phyloP scores from a whole-genome alignment of 208 protist species.

The Leishmania turanica region DNA sequence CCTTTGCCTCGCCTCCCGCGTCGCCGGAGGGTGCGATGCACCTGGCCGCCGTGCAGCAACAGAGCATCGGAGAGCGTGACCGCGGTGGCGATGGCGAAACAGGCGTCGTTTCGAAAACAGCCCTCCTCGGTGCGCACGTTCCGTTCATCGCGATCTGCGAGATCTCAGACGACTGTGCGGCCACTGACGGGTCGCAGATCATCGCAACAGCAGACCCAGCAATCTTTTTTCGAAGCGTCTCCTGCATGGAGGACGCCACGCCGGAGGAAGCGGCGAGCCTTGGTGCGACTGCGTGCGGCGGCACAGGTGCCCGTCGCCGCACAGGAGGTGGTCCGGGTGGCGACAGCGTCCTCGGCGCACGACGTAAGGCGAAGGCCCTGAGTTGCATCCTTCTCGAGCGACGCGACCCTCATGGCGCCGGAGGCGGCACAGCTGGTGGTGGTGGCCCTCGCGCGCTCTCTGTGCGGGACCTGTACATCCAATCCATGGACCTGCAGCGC shows the following conservation, averaged over 20 bases:
- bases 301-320: background rate
- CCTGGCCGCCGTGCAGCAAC: background rate
- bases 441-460: constrained; percentile 18
- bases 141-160: constrained; percentile 25
- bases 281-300: background rate
- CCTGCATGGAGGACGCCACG: constrained; percentile 4
- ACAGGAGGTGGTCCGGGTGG: background rate
- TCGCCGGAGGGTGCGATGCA: background rate
- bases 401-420: background rate
- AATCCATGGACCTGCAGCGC: constrained; percentile 60
- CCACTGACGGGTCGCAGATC: constrained; percentile 19
- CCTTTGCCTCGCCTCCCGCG: constrained; percentile 20
- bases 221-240: constrained; percentile 27
- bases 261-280: constrained; percentile 11
- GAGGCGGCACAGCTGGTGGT: too few species aligned
- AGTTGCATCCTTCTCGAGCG: constrained; percentile 33
- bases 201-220: constrained; percentile 47
- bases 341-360: background rate
- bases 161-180: background rate
- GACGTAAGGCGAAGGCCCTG: constrained; percentile 15
- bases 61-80: background rate
- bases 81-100: background rate
- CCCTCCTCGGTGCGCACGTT: background rate
- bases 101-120: background rate
- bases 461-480: constrained; percentile 65